Base-by-base conservation (phyloP, 2,329 filamentous ascomycete species). In the Aspergillus terreus region DNA sequence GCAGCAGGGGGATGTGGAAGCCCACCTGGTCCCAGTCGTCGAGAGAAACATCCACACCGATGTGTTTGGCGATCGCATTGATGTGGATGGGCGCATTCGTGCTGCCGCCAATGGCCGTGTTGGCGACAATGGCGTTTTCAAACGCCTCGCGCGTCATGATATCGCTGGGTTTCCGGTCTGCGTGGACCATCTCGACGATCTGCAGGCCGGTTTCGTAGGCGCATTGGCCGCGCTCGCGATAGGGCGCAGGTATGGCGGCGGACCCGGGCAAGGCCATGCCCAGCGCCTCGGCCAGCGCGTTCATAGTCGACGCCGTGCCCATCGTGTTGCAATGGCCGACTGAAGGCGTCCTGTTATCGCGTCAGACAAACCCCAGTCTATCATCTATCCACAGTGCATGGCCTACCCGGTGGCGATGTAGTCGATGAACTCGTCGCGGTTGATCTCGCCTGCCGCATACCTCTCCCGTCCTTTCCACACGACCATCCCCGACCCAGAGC, bases 81-180 rank as follows among this genome's bases (percentile, higher is more conserved):
- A 82, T 65, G 59, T 82, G 80, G 45, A 82, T 81, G 0, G 79
- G 78, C 0, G 79, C 79, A 54, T 82, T 82, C 4, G 79, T 81
- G 55, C 76, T 80, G 12, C 80, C 80, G 23, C 80, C 80, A 48
- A 82, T 80, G 17, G 79, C 79, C 1, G 77, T 78, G 54, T 80
- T 81, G 40, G 72, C 73, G 5, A 77, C 76, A 25, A 82, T 79
- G 6, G 77, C 78, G 53, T 82, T 82, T 64, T 82, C 79, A 51
- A 82, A 82, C 0, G 80, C 78, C 50, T 76, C 63, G 3, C 78
- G 70, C 0, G 79, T 82, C 74, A 82, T 74, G 58, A 82, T 77
- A 52, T 82, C 79, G 55, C 73, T 78, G 2, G 79, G 79, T 53
- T 76, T 78, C 27, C 73, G 68, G 59, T 80, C 75, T 23, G 68